These are phyloP conservation scores for Stygiomarasmius scandens DNA, from an alignment of 1,284 basidiomycete species.

Conservation along the genomic window DNA sequence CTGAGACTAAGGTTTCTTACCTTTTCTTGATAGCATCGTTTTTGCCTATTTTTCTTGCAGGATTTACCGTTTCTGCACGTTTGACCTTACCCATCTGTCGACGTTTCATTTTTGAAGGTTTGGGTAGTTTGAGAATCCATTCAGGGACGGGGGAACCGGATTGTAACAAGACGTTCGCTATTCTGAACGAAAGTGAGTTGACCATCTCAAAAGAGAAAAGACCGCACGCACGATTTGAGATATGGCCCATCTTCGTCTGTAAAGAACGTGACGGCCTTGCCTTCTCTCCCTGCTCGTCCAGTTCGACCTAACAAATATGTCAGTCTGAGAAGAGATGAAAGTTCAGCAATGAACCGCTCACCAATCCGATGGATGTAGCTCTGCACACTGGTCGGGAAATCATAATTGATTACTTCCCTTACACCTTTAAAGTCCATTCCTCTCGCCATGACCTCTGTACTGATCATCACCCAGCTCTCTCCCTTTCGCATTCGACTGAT, in stretches of 20 bases:
- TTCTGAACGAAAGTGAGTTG: slow-evolving; percentile 46
- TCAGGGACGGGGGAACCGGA: slow-evolving; percentile 89
- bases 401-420: slow-evolving; percentile 94
- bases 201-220: slow-evolving; percentile 19
- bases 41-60: slow-evolving; percentile 72
- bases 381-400: slow-evolving; percentile 92
- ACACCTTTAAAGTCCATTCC: slow-evolving; percentile 99
- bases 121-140: slow-evolving; percentile 87
- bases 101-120: slow-evolving; percentile 88
- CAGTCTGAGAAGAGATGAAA: slow-evolving; percentile 10
- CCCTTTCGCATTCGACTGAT: slow-evolving; percentile 86
- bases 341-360: slow-evolving; percentile 31
- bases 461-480: slow-evolving; percentile 90
- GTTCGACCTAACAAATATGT: slow-evolving; percentile 70
- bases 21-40: slow-evolving; percentile 75
- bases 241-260: slow-evolving; percentile 92
- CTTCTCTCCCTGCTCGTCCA: slow-evolving; percentile 89
- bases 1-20: slow-evolving; percentile 36
- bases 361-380: slow-evolving; percentile 96
- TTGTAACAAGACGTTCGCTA: slow-evolving; percentile 93
- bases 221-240: slow-evolving; percentile 75
- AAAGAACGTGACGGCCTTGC: slow-evolving; percentile 94
- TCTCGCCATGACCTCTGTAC: slow-evolving; percentile 93
- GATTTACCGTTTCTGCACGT: slow-evolving; percentile 76
- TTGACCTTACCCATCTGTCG: slow-evolving; percentile 84